A percentile compares a stretch with the other conserved stretches of the same genome.
phyloP scores from a whole-genome alignment of 2,329 filamentous ascomycete genomes.

The Verticillium klebahnii region DNA sequence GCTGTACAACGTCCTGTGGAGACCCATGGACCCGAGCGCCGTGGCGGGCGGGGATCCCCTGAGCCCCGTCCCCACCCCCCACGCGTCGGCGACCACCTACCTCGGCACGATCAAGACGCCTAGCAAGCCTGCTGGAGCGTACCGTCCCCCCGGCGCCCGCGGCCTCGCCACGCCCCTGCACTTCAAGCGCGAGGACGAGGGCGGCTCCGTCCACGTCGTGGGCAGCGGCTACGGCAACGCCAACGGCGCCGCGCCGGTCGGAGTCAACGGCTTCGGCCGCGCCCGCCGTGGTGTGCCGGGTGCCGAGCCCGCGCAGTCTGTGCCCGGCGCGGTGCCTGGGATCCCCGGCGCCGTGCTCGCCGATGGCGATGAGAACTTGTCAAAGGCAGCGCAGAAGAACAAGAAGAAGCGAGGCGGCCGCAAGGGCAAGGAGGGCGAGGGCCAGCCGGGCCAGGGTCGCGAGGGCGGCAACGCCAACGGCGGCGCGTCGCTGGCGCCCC shows the following conservation, averaged over 20 bases:
- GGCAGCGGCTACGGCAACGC: slow-evolving; percentile 63
- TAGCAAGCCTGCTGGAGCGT: slow-evolving; percentile 94
- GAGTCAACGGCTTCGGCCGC: slow-evolving; percentile 75
- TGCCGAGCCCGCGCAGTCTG: slow-evolving; percentile 66
- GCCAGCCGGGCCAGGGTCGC: slow-evolving; percentile 40
- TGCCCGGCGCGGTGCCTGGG: slow-evolving; percentile 64
- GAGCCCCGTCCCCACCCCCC: slow-evolving; percentile 68
- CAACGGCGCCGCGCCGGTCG: slow-evolving; percentile 65
- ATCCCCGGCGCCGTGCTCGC: slow-evolving; percentile 59
- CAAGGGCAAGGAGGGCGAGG: slow-evolving; percentile 78
- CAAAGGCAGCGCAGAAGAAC: slow-evolving; percentile 86
- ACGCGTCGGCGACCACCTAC: slow-evolving; percentile 77
- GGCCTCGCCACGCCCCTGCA: slow-evolving; percentile 84
- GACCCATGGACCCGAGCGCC: slow-evolving; percentile 63
- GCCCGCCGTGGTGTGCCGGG: slow-evolving; percentile 78
- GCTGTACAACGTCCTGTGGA: slow-evolving; percentile 86
- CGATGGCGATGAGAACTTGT: slow-evolving; percentile 69
- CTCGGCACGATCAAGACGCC: slow-evolving; percentile 87
- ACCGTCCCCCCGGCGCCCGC: slow-evolving; percentile 89
- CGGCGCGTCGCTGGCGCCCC: slow-evolving; percentile 20
- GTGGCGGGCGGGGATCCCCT: slow-evolving; percentile 66
- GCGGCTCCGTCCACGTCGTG: slow-evolving; percentile 78
- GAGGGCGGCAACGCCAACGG: slow-evolving; percentile 43
- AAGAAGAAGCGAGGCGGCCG: slow-evolving; percentile 96
- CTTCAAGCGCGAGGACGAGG: slow-evolving; percentile 97